Evolutionary conservation across 345 rosid genomes (phyloP), one percentile per base, ranked within the genome.

Genomic region (Trapa incisa): DNA sequence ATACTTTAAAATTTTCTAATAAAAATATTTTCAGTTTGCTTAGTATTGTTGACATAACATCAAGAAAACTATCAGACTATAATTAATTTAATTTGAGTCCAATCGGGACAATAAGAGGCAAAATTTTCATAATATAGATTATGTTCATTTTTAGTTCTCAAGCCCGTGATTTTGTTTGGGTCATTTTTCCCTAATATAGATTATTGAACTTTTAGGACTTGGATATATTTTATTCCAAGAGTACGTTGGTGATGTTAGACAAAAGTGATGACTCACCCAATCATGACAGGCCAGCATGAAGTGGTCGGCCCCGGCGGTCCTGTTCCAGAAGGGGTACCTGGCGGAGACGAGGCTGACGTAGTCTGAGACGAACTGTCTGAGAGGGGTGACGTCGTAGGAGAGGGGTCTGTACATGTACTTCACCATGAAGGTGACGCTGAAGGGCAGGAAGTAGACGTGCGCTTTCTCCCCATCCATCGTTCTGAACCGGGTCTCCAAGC

Each of bases 381-480:
- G 75, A 17, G 92, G 88, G 33, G 71, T 47, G 29, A 68, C 71
- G 68, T 90, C 73, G 42, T 53, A 75, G 9, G 75, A 61, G 65
- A 48, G 75, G 32, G 85, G 80, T 50, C 69, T 66, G 73, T 88
- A 90, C 0, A 88, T 73, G 75, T 86, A 90, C 71, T 61, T 71
- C 16, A 93, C 98, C 82, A 93, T 78, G 88, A 83, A 82, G 3
- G 94, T 29, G 22, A 90, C 94, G 63, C 94, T 93, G 74, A 86
- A 93, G 5, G 98, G 97, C 81, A 93, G 70, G 80, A 87, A 93
- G 77, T 78, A 93, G 17, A 82, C 92, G 41, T 87, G 89, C 48
- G 98, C 97, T 5, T 72, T 74, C 15, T 71, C 62, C 0, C 88
- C 78, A 61, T 90, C 80, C 67, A 64, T 72, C 12, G 96, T 85